Evolutionary conservation across 2,329 filamentous ascomycete genomes (phyloP).

Genomic region (Phaeoacremonium minimum): DNA sequence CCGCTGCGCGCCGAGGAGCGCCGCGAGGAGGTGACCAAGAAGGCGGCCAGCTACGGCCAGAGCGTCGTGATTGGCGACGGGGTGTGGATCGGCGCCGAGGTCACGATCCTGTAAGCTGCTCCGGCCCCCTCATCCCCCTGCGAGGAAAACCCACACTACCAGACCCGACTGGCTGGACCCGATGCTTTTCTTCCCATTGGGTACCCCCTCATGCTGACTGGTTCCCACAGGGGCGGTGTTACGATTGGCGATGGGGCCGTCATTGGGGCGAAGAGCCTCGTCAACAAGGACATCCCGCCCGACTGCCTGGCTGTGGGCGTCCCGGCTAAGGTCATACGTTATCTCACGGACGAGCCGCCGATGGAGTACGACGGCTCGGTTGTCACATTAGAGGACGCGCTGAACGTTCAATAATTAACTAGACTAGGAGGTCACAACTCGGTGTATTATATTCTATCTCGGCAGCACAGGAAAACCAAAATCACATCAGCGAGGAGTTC

Average conservation of each 20-base stretch:
- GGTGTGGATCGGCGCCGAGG: conserved; percentile 33
- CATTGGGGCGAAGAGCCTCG: conserved; percentile 22
- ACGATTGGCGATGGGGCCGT: conserved; percentile 21
- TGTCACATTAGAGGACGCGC: conserved; percentile 9
- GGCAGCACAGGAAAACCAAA: too few relatives aligned
- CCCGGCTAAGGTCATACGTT: conserved; percentile 16
- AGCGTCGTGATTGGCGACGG: conserved; percentile 28
- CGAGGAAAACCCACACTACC: background rate
- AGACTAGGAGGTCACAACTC: too few relatives aligned
- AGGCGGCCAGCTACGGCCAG: conserved; percentile 19
- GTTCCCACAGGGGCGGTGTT: conserved; percentile 21
- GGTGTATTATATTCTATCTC: too few relatives aligned
- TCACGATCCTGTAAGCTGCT: conserved; percentile 23
- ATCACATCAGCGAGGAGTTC: too few relatives aligned
- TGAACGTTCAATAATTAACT: too few relatives aligned
- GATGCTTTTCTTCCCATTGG: too few relatives aligned
- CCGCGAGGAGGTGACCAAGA: conserved; percentile 14
- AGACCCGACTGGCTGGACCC: too few relatives aligned
- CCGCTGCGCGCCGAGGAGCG: conserved; percentile 18
- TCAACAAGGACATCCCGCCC: conserved; percentile 19
- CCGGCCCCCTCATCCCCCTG: background rate
- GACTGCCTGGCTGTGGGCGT: conserved; percentile 18
- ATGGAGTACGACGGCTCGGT: conserved; percentile 2
- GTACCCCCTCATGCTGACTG: too few relatives aligned
- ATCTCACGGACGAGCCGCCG: conserved; percentile 5